Evolutionary conservation across 306 rosid genomes (phyloP), one percentile per base, ranked within the genome.

Genomic region (Astragalus membranaceus): DNA sequence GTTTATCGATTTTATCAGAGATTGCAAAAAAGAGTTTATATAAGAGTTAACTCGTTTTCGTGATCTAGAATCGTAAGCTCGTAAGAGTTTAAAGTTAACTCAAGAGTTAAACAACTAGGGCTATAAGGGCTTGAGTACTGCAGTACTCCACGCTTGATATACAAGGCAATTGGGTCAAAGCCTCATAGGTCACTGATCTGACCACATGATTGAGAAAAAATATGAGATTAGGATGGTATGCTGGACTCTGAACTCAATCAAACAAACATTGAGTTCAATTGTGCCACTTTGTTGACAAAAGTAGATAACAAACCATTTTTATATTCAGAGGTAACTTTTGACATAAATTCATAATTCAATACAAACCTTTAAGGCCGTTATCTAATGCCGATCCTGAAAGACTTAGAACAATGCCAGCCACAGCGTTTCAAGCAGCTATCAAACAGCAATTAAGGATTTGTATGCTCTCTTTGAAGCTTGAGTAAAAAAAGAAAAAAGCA

Each of bases 401-500:
- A 72, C 77, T 76, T 59, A 9, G 58, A 55, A 52, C 72, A 49
- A 62, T 58, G 30, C 77, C 54, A 53, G 61, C 51, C 56, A 53
- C 80, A 83, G 64, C 43, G 60, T 56, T 72, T 81, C 86, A 54
- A 60, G 46, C 37, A 82, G 83, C 55, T 42, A 72, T 36, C 71
- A 36, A 58, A 62, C 75, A 54, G 75, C 76, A 33, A 73, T 59
- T 30, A 81, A 51, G 76, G 64, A 39, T 49, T 76, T 69, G 67
- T 84, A 39, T 36, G 82, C 69, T 76, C 81, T 70, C 84, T 84
- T 46, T 74, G 73, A 71, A 92, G 86, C 98, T 92, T 74, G 67
- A 75, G 54, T 47, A 77, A 17, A 67, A 57, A 80, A 68, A 14
- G 39, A 72, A 17, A 56, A 8, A 48, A 10, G 32, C 0, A 20